Percentiles rank a stretch among this genome's conserved stretches.
phyloP scores from a whole-genome alignment of 257 asterid genomes.

The Galeopsis tetrahit region DNA sequence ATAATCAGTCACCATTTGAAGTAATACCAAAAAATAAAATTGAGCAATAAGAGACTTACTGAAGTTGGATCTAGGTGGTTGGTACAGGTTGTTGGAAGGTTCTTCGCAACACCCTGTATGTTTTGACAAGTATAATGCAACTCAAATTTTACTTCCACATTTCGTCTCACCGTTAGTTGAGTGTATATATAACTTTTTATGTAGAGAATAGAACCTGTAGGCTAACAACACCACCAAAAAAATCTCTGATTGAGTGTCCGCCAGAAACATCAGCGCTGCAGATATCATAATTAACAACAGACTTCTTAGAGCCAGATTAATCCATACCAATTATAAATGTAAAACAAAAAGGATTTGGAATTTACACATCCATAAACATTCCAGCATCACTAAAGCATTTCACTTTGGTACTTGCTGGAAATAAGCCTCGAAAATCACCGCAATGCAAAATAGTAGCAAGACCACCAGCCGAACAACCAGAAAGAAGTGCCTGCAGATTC shows the following conservation, averaged over 20 bases:
- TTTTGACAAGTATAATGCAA: not conserved
- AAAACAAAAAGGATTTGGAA: constrained; percentile 26
- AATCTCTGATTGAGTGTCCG: constrained; percentile 56
- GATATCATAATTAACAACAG: constrained; percentile 1
- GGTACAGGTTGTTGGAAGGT: constrained; percentile 61
- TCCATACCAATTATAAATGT: not conserved
- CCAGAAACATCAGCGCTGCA: constrained; percentile 73
- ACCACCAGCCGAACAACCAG: constrained; percentile 79
- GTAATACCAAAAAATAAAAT: not conserved
- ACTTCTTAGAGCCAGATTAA: not conserved
- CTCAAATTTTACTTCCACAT: too few species aligned
- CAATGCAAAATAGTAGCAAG: constrained; percentile 69
- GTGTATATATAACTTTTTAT: too few species aligned
- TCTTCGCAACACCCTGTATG: constrained; percentile 50
- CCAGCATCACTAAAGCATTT: constrained; percentile 91
- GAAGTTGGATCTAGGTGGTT: constrained; percentile 62
- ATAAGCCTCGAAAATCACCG: constrained; percentile 55
- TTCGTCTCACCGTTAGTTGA: too few species aligned
- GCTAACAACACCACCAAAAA: constrained; percentile 67
- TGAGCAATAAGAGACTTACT: constrained; percentile 47
- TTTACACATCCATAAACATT: constrained; percentile 77
- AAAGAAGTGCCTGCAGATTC: constrained; percentile 48
- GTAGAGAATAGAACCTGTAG: constrained; percentile 60
- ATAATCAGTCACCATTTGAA: too few species aligned
- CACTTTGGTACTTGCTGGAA: constrained; percentile 65